Evolutionary conservation across 2,329 filamentous ascomycete species (phyloP).

Genomic region (Lasiodiplodia citricola): DNA sequence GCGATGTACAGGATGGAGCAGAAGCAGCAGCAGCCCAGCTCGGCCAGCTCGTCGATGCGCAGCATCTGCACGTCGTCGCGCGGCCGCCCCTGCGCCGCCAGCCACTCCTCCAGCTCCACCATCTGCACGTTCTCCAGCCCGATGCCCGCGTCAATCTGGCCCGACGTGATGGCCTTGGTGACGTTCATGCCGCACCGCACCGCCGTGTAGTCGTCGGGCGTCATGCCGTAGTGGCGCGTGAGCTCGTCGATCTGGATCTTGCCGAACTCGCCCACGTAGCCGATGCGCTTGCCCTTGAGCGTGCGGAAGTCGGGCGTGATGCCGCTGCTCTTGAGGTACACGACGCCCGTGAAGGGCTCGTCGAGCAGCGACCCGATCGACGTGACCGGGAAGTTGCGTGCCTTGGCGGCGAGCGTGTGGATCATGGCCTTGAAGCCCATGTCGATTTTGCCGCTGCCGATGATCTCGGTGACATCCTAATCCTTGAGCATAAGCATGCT

Average conservation of each 20-base stretch:
- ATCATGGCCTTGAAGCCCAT: conserved; percentile 87
- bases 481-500: not conserved
- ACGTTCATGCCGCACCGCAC: conserved; percentile 84
- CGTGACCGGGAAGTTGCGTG: conserved; percentile 72
- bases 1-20: conserved; percentile 82
- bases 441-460: conserved; percentile 76
- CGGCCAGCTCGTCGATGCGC: conserved; percentile 78
- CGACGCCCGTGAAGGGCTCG: conserved; percentile 79
- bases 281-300: conserved; percentile 76
- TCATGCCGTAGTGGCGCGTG: conserved; percentile 78
- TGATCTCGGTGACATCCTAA: conserved; percentile 79
- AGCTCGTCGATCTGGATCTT: conserved; percentile 85
- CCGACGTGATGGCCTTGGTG: conserved; percentile 74
- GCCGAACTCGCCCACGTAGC: conserved; percentile 81
- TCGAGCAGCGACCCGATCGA: conserved; percentile 78
- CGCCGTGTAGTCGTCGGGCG: conserved; percentile 73
- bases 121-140: conserved; percentile 83
- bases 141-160: conserved; percentile 75
- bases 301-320: conserved; percentile 77
- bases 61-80: conserved; percentile 77
- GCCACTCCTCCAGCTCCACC: conserved; percentile 82
- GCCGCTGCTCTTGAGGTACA: conserved; percentile 75
- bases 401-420: conserved; percentile 78
- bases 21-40: conserved; percentile 84
- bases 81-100: conserved; percentile 65